A percentile compares a stretch with the other conserved stretches of the same genome.
These are phyloP conservation scores for Heliophila coronopifolia DNA, from an alignment of 441 rosid genomes.

Conservation along the genomic window DNA sequence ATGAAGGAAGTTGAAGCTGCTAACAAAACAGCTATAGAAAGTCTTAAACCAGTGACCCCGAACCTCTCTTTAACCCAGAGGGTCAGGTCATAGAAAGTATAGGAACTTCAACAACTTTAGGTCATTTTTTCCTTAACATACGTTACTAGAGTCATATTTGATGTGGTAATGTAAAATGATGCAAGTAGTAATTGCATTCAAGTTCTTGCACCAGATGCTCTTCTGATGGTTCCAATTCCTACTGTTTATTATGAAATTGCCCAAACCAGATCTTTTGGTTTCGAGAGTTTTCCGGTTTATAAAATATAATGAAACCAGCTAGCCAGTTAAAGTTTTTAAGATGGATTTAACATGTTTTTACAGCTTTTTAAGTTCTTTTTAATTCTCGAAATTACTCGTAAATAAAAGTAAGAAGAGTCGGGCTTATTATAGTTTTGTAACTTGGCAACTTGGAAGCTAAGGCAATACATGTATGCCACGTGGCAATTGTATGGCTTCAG, in stretches of 20 bases:
- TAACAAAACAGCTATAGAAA: conserved; percentile 48
- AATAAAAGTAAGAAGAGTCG: too few relatives aligned
- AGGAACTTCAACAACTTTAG: conserved; percentile 39
- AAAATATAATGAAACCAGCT: too few relatives aligned
- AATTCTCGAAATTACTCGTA: too few relatives aligned
- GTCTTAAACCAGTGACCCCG: conserved; percentile 41
- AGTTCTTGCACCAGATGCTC: conserved; percentile 57
- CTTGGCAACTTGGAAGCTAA: not conserved
- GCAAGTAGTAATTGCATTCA: conserved; percentile 21
- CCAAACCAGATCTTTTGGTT: conserved; percentile 17
- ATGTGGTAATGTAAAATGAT: conserved; percentile 7
- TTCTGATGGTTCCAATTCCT: conserved; percentile 46
- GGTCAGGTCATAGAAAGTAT: conserved; percentile 45
- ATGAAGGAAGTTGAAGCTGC: conserved; percentile 66
- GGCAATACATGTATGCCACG: conserved; percentile 5
- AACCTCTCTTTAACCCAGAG: conserved; percentile 41
- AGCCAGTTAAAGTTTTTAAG: too few relatives aligned
- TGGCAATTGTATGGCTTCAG: not conserved
- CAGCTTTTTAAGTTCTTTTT: too few relatives aligned
- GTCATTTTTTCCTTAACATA: conserved; percentile 40
- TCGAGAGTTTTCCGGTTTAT: not conserved
- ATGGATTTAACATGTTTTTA: too few relatives aligned
- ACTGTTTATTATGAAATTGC: conserved; percentile 29
- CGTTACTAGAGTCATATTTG: conserved; percentile 43
- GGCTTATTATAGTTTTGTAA: too few relatives aligned